phyloP scores from a whole-genome alignment of 2,329 filamentous ascomycete genomes.

The Herpotrichia juniperi region DNA sequence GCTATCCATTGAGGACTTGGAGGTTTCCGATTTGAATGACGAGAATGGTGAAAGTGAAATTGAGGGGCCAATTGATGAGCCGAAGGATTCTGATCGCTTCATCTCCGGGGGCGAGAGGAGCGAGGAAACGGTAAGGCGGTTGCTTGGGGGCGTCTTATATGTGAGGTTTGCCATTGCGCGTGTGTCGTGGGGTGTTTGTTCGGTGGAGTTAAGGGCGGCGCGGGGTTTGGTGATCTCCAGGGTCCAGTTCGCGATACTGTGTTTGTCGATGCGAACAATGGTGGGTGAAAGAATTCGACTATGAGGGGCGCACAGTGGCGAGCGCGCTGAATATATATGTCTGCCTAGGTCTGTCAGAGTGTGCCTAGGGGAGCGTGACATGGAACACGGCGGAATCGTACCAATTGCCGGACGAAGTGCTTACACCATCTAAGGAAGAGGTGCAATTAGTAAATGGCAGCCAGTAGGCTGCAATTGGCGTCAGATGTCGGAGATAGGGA shows the following conservation, averaged over 20 bases:
- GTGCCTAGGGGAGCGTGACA: conserved; percentile 24
- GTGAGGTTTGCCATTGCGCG: conserved; percentile 36
- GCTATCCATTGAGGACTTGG: conserved; percentile 26
- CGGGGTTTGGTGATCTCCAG: conserved; percentile 5
- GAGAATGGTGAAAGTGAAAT: conserved; percentile 29
- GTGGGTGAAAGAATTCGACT: conserved; percentile 4
- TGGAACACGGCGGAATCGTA: conserved; percentile 39
- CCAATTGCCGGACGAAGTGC: conserved; percentile 35
- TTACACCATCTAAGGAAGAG: conserved; percentile 26
- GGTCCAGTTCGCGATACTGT: conserved; percentile 7
- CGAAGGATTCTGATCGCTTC: conserved; percentile 48
- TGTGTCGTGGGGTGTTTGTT: conserved; percentile 17
- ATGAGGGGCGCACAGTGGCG: conserved; percentile 26
- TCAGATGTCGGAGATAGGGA: conserved; percentile 31
- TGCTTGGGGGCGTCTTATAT: conserved; percentile 34
- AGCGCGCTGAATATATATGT: conserved; percentile 20
- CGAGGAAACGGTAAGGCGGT: conserved; percentile 44
- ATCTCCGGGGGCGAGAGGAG: conserved; percentile 50
- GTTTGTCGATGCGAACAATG: conserved; percentile 15
- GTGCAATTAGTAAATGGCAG: conserved; percentile 29
- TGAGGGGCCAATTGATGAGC: conserved; percentile 33
- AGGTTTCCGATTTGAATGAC: conserved; percentile 33
- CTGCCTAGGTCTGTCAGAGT: conserved; percentile 23
- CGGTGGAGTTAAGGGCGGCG: conserved; percentile 16
- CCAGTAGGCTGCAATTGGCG: conserved; percentile 16